These are phyloP conservation scores for Botrytis paeoniae DNA, from an alignment of 2,329 filamentous ascomycete species.

Conservation along the genomic window DNA sequence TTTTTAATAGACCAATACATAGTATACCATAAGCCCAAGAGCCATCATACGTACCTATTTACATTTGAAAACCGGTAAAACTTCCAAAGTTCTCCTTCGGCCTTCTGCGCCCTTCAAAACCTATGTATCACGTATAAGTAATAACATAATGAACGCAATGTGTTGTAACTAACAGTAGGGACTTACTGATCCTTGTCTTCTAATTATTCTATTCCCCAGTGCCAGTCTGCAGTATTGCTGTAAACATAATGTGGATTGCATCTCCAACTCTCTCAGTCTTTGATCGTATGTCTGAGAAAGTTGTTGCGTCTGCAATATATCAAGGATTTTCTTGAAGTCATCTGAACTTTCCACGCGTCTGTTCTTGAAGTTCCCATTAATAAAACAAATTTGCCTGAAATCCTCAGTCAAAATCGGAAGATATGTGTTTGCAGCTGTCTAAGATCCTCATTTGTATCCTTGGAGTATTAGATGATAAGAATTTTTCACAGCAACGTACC, in stretches of 20 bases:
- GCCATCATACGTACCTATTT: not conserved
- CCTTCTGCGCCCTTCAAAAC: rapidly evolving
- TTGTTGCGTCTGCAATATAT: rapidly evolving
- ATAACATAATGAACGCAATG: not conserved
- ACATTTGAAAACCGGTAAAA: rapidly evolving
- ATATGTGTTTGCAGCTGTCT: not conserved
- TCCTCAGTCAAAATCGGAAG: not conserved
- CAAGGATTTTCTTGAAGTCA: not conserved
- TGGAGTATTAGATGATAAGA: not conserved
- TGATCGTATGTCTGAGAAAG: not conserved
- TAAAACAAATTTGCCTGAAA: not conserved
- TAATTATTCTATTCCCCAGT: no score
- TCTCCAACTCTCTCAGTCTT: not conserved
- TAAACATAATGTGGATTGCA: no score
- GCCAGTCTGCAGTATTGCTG: no score
- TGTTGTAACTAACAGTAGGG: not conserved
- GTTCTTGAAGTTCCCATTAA: rapidly evolving
- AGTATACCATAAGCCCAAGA: rapidly evolving
- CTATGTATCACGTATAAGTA: not conserved
- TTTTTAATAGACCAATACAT: rapidly evolving
- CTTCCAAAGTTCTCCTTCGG: rapidly evolving
- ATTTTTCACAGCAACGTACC: not conserved
- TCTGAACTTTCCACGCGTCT: rapidly evolving
- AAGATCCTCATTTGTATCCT: not conserved
- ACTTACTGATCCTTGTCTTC: no score